Percentiles rank a stretch among this genome's conserved stretches.
Conservation (phyloP, 2,329 filamentous ascomycete genomes). For the Xylariaceae sp. region DNA sequence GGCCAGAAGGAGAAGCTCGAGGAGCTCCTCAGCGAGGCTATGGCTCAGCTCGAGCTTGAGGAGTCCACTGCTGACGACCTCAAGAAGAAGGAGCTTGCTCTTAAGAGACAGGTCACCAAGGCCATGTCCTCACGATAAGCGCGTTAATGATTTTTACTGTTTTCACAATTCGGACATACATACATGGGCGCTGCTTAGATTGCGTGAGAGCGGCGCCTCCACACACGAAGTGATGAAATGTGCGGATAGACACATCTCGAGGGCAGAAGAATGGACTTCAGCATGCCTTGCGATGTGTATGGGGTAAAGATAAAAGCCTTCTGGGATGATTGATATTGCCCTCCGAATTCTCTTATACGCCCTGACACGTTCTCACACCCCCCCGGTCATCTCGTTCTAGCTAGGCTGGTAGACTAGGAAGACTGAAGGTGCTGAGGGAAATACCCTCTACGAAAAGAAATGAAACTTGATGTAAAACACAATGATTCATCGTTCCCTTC, state of each 20-base stretch:
- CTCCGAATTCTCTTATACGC: slow-evolving; percentile 24
- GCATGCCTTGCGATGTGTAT: slow-evolving; percentile 25
- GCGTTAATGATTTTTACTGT: slow-evolving; percentile 25
- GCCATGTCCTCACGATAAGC: slow-evolving; percentile 86
- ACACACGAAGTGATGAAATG: slow-evolving; percentile 25
- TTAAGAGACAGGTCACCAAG: slow-evolving; percentile 98
- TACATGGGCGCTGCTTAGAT: slow-evolving; percentile 27
- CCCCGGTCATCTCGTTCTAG: slow-evolving; percentile 27
- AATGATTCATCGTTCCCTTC: neutral
- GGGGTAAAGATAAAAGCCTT: slow-evolving; percentile 30
- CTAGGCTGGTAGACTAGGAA: slow-evolving; percentile 35
- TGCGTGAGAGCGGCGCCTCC: slow-evolving; percentile 23
- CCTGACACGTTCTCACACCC: slow-evolving; percentile 22
- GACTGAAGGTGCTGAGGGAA: slow-evolving; percentile 19
- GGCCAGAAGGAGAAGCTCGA: slow-evolving; percentile 99
- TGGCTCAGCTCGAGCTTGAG: slow-evolving; percentile 94
- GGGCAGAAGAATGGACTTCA: slow-evolving; percentile 22
- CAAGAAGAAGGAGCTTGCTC: slow-evolving; percentile 98
- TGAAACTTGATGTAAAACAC: slow-evolving; percentile 13
- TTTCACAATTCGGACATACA: slow-evolving; percentile 26
- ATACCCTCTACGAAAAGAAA: slow-evolving; percentile 17
- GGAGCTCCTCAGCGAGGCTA: slow-evolving; percentile 91
- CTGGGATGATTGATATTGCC: slow-evolving; percentile 28
- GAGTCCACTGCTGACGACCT: slow-evolving; percentile 88
- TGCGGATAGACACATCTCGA: slow-evolving; percentile 28